Evolutionary conservation across 164 flowering plant species (phyloP), one percentile per base, ranked within the genome.

Genomic region (Amborella trichopoda): DNA sequence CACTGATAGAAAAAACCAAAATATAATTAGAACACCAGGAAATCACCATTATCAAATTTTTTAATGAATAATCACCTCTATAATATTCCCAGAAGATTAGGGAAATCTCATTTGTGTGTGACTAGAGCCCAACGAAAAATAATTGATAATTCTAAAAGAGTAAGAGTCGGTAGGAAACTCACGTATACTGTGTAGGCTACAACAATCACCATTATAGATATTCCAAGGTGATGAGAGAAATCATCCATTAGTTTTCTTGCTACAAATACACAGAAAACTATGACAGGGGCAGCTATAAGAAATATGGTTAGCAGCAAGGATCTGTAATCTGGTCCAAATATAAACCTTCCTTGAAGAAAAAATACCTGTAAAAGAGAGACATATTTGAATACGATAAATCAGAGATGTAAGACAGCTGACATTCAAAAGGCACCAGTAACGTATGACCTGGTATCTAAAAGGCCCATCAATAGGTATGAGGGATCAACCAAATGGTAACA

Each of bases 311-410:
- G 62, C 20, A 48, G 64, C 61, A 90, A 47, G 0, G 95, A 90
- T 68, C 97, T 77, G n/a, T 69, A 95, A 74, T 90, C 97, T 10
- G 95, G 97, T 47, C 97, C 97, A 72, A 90, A 86, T 50, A 90
- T 75, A 59, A 86, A 69, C 62, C 86, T 79, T 37, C 97, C 97
- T 41, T 83, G 80, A 56, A 81, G 76, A 22, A 74, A 81, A 68
- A 90, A 90, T 71, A 69, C 71, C 95, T 90, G 89, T 69, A 73
- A 16, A 16, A 38, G 6, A 38, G n/a, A n/a, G 20, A 6, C 16
- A 11, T 1, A 17, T 13, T 16, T 38, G 41, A 9, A 16, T 16
- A 38, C 16, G n/a, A n/a, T n/a, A n/a, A n/a, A n/a, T n/a, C n/a
- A n/a, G n/a, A n/a, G n/a, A n/a, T n/a, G n/a, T n/a, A n/a, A n/a